Evolutionary conservation across 805 yeast genomes (phyloP).

Genomic region (Suhomyces xylopsoci): DNA sequence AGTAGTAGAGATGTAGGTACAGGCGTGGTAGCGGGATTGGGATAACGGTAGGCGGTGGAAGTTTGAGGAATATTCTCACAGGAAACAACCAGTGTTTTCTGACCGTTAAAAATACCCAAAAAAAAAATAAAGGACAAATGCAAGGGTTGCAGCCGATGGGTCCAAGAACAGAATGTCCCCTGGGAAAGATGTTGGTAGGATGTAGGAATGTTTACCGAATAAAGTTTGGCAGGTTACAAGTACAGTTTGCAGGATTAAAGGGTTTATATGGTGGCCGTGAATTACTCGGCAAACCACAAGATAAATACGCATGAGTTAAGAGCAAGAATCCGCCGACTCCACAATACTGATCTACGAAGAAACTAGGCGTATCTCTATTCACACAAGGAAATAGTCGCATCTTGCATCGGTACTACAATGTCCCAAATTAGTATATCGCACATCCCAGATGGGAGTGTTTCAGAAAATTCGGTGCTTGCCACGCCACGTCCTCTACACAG

Average conservation of each 20-base stretch:
- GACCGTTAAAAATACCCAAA: not conserved
- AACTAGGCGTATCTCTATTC: not conserved
- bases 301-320: not conserved
- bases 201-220: not conserved
- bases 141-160: not conserved
- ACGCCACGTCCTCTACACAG: not conserved
- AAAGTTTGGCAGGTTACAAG: not conserved
- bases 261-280: not conserved
- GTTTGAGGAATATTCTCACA: not conserved
- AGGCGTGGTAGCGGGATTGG: not conserved
- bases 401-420: not conserved
- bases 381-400: not conserved
- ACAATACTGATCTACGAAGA: not conserved
- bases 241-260: not conserved
- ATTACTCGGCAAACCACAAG: not conserved
- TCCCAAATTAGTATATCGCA: not conserved
- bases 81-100: not conserved
- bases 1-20: not conserved
- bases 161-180: not conserved
- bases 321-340: not conserved
- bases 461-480: not conserved
- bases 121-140: not conserved
- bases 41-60: not conserved
- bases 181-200: not conserved
- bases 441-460: not conserved